Evolutionary conservation across 495 filamentous ascomycete genomes (phyloP).

Genomic region (Trichoderma virens): DNA sequence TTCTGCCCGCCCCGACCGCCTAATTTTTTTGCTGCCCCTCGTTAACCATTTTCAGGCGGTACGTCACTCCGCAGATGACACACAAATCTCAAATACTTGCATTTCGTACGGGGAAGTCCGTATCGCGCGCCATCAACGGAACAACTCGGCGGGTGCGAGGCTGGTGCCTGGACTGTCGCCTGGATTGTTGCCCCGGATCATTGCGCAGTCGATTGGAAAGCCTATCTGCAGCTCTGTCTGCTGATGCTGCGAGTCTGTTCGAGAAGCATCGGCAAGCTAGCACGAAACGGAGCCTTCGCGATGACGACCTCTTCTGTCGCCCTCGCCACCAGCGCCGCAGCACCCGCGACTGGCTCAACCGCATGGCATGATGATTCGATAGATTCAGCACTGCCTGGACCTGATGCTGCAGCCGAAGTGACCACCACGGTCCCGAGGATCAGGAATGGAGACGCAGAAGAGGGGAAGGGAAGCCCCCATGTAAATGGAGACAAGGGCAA

Average conservation of each 20-base stretch:
- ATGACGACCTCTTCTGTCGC: not conserved
- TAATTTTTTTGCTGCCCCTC: constrained; percentile 21
- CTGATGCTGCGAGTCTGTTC: constrained; percentile 2
- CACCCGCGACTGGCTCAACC: not conserved
- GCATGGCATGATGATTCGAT: not conserved
- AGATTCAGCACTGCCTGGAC: not conserved
- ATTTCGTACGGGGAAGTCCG: not conserved
- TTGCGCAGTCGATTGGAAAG: too few species aligned
- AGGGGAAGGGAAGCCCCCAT: not conserved
- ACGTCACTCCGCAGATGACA: constrained; percentile 1
- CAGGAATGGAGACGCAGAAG: not conserved
- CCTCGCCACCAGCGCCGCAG: not conserved
- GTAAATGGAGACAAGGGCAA: not conserved
- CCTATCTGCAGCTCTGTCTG: not conserved
- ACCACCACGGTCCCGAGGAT: not conserved
- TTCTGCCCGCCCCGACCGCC: constrained; percentile 22
- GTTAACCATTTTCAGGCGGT: not conserved
- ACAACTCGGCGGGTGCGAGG: not conserved
- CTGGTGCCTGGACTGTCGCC: not conserved
- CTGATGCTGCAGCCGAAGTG: not conserved
- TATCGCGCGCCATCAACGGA: not conserved
- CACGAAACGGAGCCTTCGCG: not conserved
- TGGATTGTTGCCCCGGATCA: too few species aligned
- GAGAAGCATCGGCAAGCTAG: not conserved
- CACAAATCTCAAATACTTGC: not conserved